A percentile compares a stretch with the other conserved stretches of the same genome.
Conservation (phyloP, 192 early-diverging fungal species). For the Chytriomyces hyalinus region DNA sequence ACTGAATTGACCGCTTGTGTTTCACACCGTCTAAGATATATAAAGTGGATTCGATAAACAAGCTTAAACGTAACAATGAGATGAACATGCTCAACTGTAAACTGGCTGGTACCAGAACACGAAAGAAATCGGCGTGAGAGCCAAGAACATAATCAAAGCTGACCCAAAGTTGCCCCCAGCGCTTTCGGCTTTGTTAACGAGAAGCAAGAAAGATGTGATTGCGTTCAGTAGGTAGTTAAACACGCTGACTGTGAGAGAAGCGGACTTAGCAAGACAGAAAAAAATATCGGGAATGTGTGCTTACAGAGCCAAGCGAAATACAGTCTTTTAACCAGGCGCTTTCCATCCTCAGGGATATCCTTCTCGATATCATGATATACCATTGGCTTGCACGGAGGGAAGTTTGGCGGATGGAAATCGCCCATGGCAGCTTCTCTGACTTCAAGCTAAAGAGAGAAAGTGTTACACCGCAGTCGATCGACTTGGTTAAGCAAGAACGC, state of each 20-base stretch:
- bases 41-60: not conserved
- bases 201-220: slow-evolving; percentile 40
- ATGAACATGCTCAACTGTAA: slow-evolving; percentile 27
- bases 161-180: slow-evolving; percentile 48
- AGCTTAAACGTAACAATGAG: not conserved
- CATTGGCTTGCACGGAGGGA: slow-evolving; percentile 45
- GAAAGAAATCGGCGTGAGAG: slow-evolving; percentile 44
- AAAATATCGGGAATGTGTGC: not conserved
- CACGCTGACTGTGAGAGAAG: slow-evolving; percentile 7
- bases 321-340: slow-evolving; percentile 47
- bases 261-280: not conserved
- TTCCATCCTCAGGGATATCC: slow-evolving; percentile 47
- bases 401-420: slow-evolving; percentile 42
- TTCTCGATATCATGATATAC: slow-evolving; percentile 53
- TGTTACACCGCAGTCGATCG: too few relatives aligned
- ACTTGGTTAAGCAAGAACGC: too few relatives aligned
- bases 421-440: slow-evolving; percentile 35
- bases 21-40: slow-evolving; percentile 37
- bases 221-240: slow-evolving; percentile 41
- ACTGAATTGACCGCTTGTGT: slow-evolving; percentile 34
- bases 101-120: slow-evolving; percentile 48
- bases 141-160: slow-evolving; percentile 44
- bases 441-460: slow-evolving; percentile 18
- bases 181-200: slow-evolving; percentile 42
- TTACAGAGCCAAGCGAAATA: slow-evolving; percentile 44